phyloP scores from a whole-genome alignment of 768 basidiomycete species.

The Hebeloma cylindrosporum region DNA sequence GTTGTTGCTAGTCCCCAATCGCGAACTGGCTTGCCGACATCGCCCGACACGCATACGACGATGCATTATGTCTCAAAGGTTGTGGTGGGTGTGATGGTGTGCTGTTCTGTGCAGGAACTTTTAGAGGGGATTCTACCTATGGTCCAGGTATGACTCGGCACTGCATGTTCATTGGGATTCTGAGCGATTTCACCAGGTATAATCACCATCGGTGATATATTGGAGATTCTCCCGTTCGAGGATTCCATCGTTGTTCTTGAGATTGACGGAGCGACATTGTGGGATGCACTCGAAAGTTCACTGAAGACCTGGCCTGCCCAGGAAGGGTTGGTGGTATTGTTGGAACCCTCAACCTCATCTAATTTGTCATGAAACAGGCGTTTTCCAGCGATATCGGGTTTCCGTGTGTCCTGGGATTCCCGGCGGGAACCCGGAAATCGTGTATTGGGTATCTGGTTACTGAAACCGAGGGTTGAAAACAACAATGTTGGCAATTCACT shows the following conservation, averaged over 20 bases:
- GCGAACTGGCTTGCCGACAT: constrained; percentile 89
- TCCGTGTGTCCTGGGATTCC: constrained; percentile 88
- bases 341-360: no score
- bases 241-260: constrained; percentile 83
- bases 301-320: constrained; percentile 83
- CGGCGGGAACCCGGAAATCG: constrained; percentile 66
- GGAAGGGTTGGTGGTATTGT: constrained; percentile 62
- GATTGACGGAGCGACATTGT: constrained; percentile 74
- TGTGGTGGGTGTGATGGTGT: constrained; percentile 75
- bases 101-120: constrained; percentile 78
- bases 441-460: constrained; percentile 69
- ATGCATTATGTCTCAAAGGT: constrained; percentile 56
- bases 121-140: constrained; percentile 84
- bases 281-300: constrained; percentile 75
- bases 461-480: constrained; percentile 38
- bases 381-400: constrained; percentile 85
- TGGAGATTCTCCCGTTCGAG: constrained; percentile 88
- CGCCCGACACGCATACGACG: constrained; percentile 79
- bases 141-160: constrained; percentile 58
- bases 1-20: constrained; percentile 51
- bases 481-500: constrained; percentile 25
- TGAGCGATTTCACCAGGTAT: constrained; percentile 44
- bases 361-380: constrained; percentile 47
- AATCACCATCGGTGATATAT: constrained; percentile 80
- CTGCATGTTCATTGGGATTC: neutral